phyloP scores from a whole-genome alignment of 2,329 filamentous ascomycete species.

The Pseudogymnoascus pannorum region DNA sequence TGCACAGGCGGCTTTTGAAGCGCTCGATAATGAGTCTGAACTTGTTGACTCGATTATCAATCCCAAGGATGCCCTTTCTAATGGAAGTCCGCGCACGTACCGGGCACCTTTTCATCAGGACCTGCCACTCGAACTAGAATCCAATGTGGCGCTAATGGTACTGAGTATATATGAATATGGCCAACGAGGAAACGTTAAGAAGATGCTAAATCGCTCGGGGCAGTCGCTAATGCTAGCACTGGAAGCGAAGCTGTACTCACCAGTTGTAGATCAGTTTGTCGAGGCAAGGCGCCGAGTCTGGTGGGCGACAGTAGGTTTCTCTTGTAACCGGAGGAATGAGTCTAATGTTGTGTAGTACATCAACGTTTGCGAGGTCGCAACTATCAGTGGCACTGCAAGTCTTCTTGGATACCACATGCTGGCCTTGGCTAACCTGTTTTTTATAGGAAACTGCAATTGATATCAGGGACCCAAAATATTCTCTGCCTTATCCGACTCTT shows the following conservation, averaged over 20 bases:
- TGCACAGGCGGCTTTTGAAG: slow-evolving; percentile 40
- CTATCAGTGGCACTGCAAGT: slow-evolving; percentile 42
- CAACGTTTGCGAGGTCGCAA: slow-evolving; percentile 42
- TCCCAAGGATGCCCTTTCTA: slow-evolving; percentile 38
- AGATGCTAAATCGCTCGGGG: slow-evolving; percentile 42
- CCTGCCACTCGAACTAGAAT: slow-evolving; percentile 40
- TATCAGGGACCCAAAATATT: slow-evolving; percentile 38
- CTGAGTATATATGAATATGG: slow-evolving; percentile 47
- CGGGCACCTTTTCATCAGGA: slow-evolving; percentile 38
- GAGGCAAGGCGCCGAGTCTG: slow-evolving; percentile 42
- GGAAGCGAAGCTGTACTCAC: slow-evolving; percentile 37
- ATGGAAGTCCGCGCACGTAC: slow-evolving; percentile 25
- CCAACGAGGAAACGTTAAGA: slow-evolving; percentile 45
- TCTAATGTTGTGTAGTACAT: slow-evolving; percentile 33
- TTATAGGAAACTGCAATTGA: slow-evolving; percentile 37
- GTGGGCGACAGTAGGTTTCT: slow-evolving; percentile 43
- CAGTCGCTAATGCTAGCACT: slow-evolving; percentile 42
- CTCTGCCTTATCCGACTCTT: slow-evolving; percentile 36
- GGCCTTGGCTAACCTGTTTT: slow-evolving; percentile 5
- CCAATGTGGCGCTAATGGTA: slow-evolving; percentile 40
- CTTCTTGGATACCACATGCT: background rate
- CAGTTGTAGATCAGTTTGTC: slow-evolving; percentile 32
- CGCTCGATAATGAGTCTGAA: slow-evolving; percentile 42
- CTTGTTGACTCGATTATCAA: slow-evolving; percentile 38
- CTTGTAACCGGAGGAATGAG: background rate